Percentiles rank a stretch among this genome's conserved stretches.
These are phyloP conservation scores for Fomitopsis pulvina DNA, from an alignment of 768 basidiomycete genomes.

Conservation along the genomic window DNA sequence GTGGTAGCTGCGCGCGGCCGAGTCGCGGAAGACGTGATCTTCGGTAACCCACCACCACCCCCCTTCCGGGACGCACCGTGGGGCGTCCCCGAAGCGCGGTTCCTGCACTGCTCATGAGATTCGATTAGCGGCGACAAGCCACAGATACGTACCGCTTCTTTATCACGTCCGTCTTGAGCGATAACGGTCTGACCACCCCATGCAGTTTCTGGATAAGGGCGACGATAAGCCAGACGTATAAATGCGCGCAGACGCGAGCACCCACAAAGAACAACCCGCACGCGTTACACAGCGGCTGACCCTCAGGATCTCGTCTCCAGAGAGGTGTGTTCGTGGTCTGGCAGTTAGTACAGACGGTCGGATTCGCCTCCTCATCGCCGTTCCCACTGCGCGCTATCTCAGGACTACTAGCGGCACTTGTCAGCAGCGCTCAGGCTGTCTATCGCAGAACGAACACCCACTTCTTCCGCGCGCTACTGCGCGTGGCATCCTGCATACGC, in stretches of 20 bases:
- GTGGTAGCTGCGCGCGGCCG: constrained; percentile 69
- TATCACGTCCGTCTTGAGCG: constrained; percentile 94
- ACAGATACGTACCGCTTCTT: constrained; percentile 74
- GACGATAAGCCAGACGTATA: constrained; percentile 3
- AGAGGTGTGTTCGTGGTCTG: constrained; percentile 92
- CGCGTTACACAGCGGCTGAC: constrained; percentile 88
- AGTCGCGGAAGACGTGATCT: constrained; percentile 67
- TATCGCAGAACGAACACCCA: constrained; percentile 12
- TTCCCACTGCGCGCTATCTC: constrained; percentile 39
- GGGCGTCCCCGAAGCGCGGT: constrained; percentile 74
- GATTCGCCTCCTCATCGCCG: constrained; percentile 58
- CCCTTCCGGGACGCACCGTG: constrained; percentile 60
- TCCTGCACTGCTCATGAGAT: constrained; percentile 36
- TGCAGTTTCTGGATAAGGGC: constrained; percentile 71
- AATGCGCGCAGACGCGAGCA: constrained; percentile 14
- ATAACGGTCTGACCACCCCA: constrained; percentile 89
- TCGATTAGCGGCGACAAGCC: background rate
- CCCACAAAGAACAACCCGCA: constrained; percentile 91
- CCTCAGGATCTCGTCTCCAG: constrained; percentile 90
- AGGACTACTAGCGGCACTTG: constrained; percentile 41
- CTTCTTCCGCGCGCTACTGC: constrained; percentile 37
- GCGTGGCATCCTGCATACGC: constrained; percentile 45
- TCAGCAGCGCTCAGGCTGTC: background rate
- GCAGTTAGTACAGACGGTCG: constrained; percentile 90
- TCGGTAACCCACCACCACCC: constrained; percentile 51